phyloP scores from a whole-genome alignment of 306 rosid genomes.

The Malus asiatica region DNA sequence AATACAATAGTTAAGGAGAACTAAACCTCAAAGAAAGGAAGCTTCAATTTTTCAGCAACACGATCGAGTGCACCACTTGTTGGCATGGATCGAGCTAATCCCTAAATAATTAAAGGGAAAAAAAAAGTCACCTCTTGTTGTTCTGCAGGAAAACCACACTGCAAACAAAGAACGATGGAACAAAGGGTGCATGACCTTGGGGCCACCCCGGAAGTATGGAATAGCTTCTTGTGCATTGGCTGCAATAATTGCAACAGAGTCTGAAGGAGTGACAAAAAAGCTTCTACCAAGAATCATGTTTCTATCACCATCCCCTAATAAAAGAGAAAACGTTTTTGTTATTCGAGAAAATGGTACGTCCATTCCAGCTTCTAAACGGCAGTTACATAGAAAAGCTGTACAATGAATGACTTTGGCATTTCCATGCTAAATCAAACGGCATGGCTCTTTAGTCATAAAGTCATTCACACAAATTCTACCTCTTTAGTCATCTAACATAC shows the following conservation, averaged over 20 bases:
- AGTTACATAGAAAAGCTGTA: not conserved
- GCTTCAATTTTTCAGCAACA: slow-evolving; percentile 80
- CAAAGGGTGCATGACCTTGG: slow-evolving; percentile 41
- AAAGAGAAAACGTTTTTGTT: slow-evolving; percentile 5
- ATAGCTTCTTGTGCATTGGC: slow-evolving; percentile 88
- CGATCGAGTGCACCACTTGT: slow-evolving; percentile 93
- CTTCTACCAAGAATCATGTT: slow-evolving; percentile 88
- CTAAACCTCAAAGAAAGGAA: slow-evolving; percentile 83
- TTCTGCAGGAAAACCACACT: not conserved
- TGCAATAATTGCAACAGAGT: slow-evolving; percentile 90
- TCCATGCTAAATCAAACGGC: not conserved
- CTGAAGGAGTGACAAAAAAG: slow-evolving; percentile 97
- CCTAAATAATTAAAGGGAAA: slow-evolving; percentile 37
- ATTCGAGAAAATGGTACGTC: not conserved
- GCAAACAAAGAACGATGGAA: not conserved
- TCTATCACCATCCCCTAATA: slow-evolving; percentile 92
- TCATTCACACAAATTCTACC: not conserved
- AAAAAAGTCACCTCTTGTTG: not conserved
- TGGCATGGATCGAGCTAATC: slow-evolving; percentile 98
- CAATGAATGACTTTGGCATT: not conserved
- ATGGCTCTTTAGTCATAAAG: not conserved
- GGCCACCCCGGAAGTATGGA: slow-evolving; percentile 69
- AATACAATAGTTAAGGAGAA: slow-evolving; percentile 1
- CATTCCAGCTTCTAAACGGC: not conserved
- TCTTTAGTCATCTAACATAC: slow-evolving; percentile 33